A percentile compares a stretch with the other conserved stretches of the same genome.
These are phyloP conservation scores for Ampelomyces quisqualis DNA, from an alignment of 2,329 filamentous ascomycete genomes.

Conservation along the genomic window DNA sequence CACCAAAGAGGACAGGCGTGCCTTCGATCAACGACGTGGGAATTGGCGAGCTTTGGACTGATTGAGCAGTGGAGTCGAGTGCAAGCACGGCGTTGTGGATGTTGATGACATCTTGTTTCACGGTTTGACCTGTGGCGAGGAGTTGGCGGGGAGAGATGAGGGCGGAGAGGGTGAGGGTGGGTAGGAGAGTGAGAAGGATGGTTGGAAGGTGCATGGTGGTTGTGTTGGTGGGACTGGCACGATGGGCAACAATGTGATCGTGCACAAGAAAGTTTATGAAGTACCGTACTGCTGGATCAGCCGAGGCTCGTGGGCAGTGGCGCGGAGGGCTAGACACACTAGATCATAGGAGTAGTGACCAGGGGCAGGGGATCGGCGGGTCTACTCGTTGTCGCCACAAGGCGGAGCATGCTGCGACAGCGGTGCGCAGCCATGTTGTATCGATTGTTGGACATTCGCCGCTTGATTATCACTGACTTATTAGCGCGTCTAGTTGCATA, in stretches of 20 bases:
- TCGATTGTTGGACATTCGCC: too few species aligned
- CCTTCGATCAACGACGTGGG: constrained; percentile 14
- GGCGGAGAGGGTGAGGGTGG: constrained; percentile 1
- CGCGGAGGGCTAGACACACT: neutral
- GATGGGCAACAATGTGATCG: neutral
- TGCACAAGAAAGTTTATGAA: neutral
- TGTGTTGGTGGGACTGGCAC: neutral
- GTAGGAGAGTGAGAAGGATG: neutral
- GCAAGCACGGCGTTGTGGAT: constrained; percentile 18
- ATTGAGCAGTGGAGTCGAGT: constrained; percentile 10
- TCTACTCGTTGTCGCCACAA: too few species aligned
- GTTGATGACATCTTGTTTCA: constrained; percentile 17
- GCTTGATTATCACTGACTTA: too few species aligned
- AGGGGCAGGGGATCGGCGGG: too few species aligned
- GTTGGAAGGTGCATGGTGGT: neutral
- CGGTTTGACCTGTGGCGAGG: constrained; percentile 11
- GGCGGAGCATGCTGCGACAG: too few species aligned
- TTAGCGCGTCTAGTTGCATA: too few species aligned
- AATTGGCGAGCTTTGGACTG: constrained; percentile 7
- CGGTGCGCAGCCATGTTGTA: too few species aligned
- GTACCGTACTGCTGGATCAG: neutral
- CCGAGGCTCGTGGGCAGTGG: neutral
- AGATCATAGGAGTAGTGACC: too few species aligned
- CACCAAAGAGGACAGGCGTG: constrained; percentile 14
- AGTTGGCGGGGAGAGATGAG: constrained; percentile 5